Evolutionary conservation across 805 yeast species (phyloP), one percentile per base, ranked within the genome.

Genomic region (Kodamaea leandrae): DNA sequence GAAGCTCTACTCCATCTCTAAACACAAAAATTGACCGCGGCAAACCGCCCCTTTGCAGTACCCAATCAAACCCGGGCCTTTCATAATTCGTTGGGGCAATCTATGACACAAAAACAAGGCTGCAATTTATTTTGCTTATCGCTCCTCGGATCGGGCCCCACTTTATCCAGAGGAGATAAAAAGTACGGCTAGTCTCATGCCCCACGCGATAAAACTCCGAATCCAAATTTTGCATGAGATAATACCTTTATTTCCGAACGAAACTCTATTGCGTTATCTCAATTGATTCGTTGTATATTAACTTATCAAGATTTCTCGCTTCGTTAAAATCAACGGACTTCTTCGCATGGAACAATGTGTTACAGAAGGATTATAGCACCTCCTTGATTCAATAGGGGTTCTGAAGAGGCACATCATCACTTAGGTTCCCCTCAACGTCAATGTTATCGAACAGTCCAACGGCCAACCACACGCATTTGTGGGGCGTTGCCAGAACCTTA

Each of bases 21-120:
- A 9, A 6, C 24, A 8, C 29, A 7, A 26, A 8, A 26, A 5
- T 8, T 13, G 6, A 6, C 9, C n/a, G 33, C 33, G 33, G 21
- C 6, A n/a, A n/a, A 12, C 10, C 13, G 5, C 18, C 18, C 13
- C n/a, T 16, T 21, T 10, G 10, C 5, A 5, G n/a, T 6, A 30
- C 14, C 33, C 33, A 30, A 30, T 30, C 33, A 30, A 17, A 30
- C 4, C 20, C 18, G 4, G 20, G 14, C 21, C 6, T 10, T 30
- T 30, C 19, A 30, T 30, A 30, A 30, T 30, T 30, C 33, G 13
- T 30, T 17, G 33, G 25, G 25, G 10, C 25, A 21, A 21, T 21
- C 10, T 21, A 6, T 8, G 12, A n/a, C 33, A 30, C 33, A 30
- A 30, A 30, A 30, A 4, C 13, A 16, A 30, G 13, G 5, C 17